phyloP scores from a whole-genome alignment of 129 eudicot species.

The Rutidosis leptorrhynchoides region DNA sequence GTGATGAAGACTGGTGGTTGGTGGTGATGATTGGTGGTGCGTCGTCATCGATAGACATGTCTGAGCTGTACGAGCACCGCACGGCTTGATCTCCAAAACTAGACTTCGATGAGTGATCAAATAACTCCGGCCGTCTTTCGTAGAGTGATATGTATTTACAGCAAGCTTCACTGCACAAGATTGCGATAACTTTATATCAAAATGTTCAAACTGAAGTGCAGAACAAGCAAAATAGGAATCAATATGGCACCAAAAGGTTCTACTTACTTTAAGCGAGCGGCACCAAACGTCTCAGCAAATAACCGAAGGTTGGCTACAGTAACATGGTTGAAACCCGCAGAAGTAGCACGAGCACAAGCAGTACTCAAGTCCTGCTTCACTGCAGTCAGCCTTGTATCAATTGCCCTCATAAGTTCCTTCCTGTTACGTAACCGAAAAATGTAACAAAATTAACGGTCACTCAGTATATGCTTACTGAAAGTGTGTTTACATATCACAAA shows the following conservation, averaged over 20 bases:
- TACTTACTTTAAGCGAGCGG: constrained; percentile 84
- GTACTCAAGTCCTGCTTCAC: constrained; percentile 72
- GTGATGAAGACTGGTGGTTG: background rate
- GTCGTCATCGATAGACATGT: constrained; percentile 91
- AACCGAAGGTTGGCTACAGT: constrained; percentile 66
- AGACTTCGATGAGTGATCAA: constrained; percentile 41
- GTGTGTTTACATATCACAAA: too few species aligned
- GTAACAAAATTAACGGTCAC: background rate
- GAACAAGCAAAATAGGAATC: background rate
- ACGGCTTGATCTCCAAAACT: constrained; percentile 46
- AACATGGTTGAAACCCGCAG: constrained; percentile 82
- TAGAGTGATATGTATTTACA: constrained; percentile 55
- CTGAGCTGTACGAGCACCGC: constrained; percentile 78
- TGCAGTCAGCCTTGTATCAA: constrained; percentile 83
- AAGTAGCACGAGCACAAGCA: constrained; percentile 75
- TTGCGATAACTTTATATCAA: background rate
- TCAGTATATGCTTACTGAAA: too few species aligned
- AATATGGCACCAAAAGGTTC: background rate
- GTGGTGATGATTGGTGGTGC: constrained; percentile 30
- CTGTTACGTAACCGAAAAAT: constrained; percentile 35
- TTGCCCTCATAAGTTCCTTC: constrained; percentile 96
- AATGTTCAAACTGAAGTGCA: background rate
- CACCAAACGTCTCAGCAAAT: constrained; percentile 89
- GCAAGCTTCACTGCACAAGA: constrained; percentile 83
- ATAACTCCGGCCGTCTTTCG: constrained; percentile 64